Evolutionary conservation across 2,329 filamentous ascomycete species (phyloP), one percentile per base, ranked within the genome.

Genomic region (Xylariales sp.): DNA sequence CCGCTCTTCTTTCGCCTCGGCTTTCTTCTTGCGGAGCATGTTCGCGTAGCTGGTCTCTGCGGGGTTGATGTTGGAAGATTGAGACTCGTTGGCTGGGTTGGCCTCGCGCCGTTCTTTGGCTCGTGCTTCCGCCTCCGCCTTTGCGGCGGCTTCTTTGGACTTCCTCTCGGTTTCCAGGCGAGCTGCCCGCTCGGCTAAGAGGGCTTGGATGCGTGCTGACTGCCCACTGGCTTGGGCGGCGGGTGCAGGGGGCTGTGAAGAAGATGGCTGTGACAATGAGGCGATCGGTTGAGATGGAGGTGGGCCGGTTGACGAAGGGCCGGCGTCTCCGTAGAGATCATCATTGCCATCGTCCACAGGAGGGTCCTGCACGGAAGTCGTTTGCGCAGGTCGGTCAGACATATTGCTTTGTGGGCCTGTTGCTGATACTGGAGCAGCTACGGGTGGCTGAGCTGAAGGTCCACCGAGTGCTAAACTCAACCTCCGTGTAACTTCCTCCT

Each of bases 1-100:
- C 27, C 83, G 73, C 56, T 93, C 86, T 32, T 83, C 76, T 33
- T 76, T 72, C 3, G 80, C 78, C 46, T 87, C 76, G 42, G 77
- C 71, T 51, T 84, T 80, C 41, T 78, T 74, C 57, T 80, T 82
- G 53, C 76, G 81, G 42, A 84, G 66, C 38, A 74, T 61, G 33
- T 75, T 68, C 4, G 71, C 70, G 57, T 78, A 69, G 54, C 68
- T 68, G 34, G 69, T 62, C 27, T 68, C 66, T 11, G 56, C 59
- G 33, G 49, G 45, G 7, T 49, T 53, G 38, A 48, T 42, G 47
- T 45, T 56, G 10, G 58, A 55, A 18, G 54, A 56, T 48, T 1
- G 58, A 11, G 37, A 31, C 10, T 43, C 50, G 2, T 57, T 57
- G 40, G 63, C 55, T 46, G 63, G 66, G 19, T 68, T 60, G 0